Base-by-base conservation (phyloP, 345 rosid species). In the Gossypium australe region DNA sequence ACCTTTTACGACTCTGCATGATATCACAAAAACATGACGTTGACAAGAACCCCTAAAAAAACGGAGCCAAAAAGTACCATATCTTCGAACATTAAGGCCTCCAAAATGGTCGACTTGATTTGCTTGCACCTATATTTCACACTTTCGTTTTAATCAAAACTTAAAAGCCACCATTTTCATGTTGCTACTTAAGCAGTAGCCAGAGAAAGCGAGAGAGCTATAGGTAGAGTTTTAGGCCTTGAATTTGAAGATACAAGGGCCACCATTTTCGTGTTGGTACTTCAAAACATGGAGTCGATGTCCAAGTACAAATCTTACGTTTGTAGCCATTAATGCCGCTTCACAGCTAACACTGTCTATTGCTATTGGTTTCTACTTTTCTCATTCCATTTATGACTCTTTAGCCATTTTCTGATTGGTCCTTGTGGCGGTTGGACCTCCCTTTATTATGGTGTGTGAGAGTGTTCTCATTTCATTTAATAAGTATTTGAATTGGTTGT, bases 311-410 rank as follows among this genome's bases (percentile, higher is more conserved):
- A 65, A 65, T 20, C 29, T 18, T 66, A 44, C 16, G 41, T 51
- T 48, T 9, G 59, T n/a, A 51, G 59, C 72, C 45, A 51, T 69
- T 27, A 69, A 69, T 69, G 60, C 16, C 9, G 60, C 72, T 16
- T 25, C 14, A 41, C 58, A 25, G 9, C 72, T 27, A 51, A 51
- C 16, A 68, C 72, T 1, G 4, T 59, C 29, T 27, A 66, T 65
- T n/a, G 8, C 66, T 20, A 49, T 51, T 67, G 56, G 22, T 17
- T 68, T 7, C 56, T 29, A 4, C 7, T 9, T 25, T 47, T 25
- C 41, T 25, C 47, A 51, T 27, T 27, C 60, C 58, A 51, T 51
- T 69, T 69, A 69, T 69, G 51, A 27, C 16, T 16, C 41, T 29
- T 61, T 2, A 4, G 18, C 18, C 43, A 61, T 27, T 67, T 67